Evolutionary conservation across 352 stramenopile genomes (phyloP).

Genomic region (Phytophthora meadii): DNA sequence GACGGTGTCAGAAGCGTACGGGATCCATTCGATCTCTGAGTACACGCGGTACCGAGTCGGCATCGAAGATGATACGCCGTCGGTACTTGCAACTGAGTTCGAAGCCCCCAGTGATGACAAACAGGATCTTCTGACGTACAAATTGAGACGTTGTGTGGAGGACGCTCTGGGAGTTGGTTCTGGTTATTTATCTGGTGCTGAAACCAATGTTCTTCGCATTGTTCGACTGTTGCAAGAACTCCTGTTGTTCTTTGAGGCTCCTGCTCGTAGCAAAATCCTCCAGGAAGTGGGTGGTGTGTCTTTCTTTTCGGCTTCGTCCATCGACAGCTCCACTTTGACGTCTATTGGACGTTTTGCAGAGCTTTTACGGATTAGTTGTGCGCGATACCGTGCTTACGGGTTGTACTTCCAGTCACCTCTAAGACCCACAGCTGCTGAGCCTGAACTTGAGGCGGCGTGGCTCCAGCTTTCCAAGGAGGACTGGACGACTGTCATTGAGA

Average conservation of each 20-base stretch:
- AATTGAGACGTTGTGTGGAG: conserved; percentile 34
- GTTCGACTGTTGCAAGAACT: conserved; percentile 39
- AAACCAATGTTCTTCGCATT: conserved; percentile 30
- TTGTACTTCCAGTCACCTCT: conserved; percentile 35
- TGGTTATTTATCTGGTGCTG: conserved; percentile 5
- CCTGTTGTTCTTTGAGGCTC: conserved; percentile 16
- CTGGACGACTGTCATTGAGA: conserved; percentile 37
- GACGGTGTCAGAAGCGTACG: conserved; percentile 27
- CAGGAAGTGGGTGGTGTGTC: conserved; percentile 5
- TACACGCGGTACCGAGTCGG: conserved; percentile 29
- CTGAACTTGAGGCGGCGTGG: conserved; percentile 32
- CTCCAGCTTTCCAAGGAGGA: conserved; percentile 33
- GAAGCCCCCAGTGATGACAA: conserved; percentile 9
- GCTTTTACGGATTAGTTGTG: conserved; percentile 38
- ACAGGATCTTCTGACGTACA: conserved; percentile 32
- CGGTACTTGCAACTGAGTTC: background rate
- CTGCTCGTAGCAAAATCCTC: conserved; percentile 11
- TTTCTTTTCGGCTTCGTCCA: conserved; percentile 1
- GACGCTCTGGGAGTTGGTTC: conserved; percentile 23
- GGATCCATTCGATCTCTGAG: conserved; percentile 14
- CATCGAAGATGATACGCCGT: conserved; percentile 2
- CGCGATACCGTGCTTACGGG: conserved; percentile 31
- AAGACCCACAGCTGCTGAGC: conserved; percentile 14
- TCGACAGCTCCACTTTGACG: conserved; percentile 26
- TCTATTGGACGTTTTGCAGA: conserved; percentile 36